Evolutionary conservation across 225 moss, liverwort and hornwort genomes (phyloP).

Genomic region (Bryum argenteum): DNA sequence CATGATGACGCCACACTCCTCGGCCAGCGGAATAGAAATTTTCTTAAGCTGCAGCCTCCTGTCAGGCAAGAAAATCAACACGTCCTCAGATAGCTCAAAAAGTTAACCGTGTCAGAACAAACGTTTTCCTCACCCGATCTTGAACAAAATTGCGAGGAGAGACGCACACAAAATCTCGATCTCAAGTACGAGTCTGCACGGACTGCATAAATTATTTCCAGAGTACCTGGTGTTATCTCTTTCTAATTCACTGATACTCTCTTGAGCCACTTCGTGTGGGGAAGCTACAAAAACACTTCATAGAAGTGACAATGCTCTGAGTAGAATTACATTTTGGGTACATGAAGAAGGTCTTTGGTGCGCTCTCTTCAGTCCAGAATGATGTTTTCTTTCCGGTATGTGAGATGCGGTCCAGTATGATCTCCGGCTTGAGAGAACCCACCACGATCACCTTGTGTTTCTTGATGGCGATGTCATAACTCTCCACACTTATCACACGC

Average conservation of each 20-base stretch:
- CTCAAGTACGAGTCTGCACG: too few relatives aligned
- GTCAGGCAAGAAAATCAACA: neutral
- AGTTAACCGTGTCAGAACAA: too few relatives aligned
- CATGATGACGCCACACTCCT: too few relatives aligned
- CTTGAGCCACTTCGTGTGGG: too few relatives aligned
- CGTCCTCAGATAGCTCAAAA: neutral
- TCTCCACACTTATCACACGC: constrained; percentile 72
- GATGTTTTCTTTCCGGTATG: constrained; percentile 94
- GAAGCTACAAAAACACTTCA: too few relatives aligned
- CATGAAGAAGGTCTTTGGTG: constrained; percentile 34
- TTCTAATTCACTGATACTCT: too few relatives aligned
- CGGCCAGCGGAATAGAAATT: neutral
- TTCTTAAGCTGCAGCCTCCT: constrained; percentile 24
- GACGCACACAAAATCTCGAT: too few relatives aligned
- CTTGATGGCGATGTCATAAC: constrained; percentile 67
- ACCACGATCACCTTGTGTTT: constrained; percentile 92
- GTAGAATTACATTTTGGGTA: too few relatives aligned
- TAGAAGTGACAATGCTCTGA: too few relatives aligned
- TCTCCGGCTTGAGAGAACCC: constrained; percentile 73
- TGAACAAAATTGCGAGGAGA: too few relatives aligned
- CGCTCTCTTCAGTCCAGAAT: constrained; percentile 62
- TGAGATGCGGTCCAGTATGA: constrained; percentile 71
- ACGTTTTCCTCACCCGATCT: too few relatives aligned
- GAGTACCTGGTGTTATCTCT: neutral
- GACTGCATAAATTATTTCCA: too few relatives aligned